Percentiles rank a stretch among this genome's conserved stretches.
phyloP scores from a whole-genome alignment of 495 filamentous ascomycete genomes.

The Penicillium coffeae region DNA sequence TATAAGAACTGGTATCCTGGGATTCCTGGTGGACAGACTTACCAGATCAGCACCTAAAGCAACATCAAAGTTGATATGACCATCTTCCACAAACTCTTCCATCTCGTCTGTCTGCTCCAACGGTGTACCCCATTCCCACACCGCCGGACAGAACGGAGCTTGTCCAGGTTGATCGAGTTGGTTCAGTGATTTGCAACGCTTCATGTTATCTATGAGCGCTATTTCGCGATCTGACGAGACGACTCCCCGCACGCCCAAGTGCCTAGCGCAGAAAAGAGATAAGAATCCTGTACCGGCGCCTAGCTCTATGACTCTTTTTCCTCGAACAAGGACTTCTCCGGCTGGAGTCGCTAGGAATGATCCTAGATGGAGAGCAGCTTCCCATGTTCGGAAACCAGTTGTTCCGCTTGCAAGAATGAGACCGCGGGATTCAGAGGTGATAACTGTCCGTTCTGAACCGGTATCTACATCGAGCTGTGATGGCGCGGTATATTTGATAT shows the following conservation, averaged over 20 bases:
- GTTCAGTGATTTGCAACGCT: conserved; percentile 65
- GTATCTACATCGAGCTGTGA: conserved; percentile 16
- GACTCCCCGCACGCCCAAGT: conserved; percentile 60
- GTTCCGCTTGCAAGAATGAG: conserved; percentile 73
- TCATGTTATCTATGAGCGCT: conserved; percentile 64
- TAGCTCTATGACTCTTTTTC: conserved; percentile 73
- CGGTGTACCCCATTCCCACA: conserved; percentile 40
- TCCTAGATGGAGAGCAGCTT: conserved; percentile 82
- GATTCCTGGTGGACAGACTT: too few species aligned
- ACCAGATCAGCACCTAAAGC: conserved; percentile 52
- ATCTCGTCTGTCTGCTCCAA: conserved; percentile 13
- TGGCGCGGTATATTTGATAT: conserved; percentile 66
- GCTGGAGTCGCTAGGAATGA: conserved; percentile 57
- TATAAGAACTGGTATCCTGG: background rate
- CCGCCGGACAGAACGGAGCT: conserved; percentile 32
- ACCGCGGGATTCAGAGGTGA: conserved; percentile 60
- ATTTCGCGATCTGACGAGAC: conserved; percentile 79
- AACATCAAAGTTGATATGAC: conserved; percentile 35
- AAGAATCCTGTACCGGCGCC: conserved; percentile 87
- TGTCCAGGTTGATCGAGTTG: conserved; percentile 23
- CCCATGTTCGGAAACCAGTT: conserved; percentile 90
- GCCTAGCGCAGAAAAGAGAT: conserved; percentile 73
- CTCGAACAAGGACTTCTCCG: conserved; percentile 42
- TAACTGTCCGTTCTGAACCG: conserved; percentile 42
- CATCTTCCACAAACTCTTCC: conserved; percentile 2